Conservation (phyloP, 345 rosid genomes). For the Arabis hirsuta region DNA sequence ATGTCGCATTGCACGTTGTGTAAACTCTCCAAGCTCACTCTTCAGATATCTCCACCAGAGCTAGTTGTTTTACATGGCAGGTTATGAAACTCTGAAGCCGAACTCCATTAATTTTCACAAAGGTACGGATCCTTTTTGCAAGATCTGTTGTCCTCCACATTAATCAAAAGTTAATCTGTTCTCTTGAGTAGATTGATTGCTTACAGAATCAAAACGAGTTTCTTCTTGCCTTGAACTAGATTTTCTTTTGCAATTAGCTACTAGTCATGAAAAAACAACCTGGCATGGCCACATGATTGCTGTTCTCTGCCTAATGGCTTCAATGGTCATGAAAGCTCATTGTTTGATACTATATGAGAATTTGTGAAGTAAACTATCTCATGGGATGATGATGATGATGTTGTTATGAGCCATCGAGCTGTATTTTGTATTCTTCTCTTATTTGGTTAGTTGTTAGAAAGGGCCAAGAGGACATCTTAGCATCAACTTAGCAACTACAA, state of each 20-base stretch:
- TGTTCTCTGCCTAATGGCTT: neutral
- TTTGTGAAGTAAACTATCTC: neutral
- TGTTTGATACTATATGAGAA: neutral
- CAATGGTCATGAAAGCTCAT: neutral
- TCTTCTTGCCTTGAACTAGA: neutral
- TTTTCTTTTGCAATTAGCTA: neutral
- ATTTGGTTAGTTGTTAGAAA: constrained; percentile 10
- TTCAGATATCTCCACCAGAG: constrained; percentile 13
- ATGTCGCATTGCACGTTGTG: neutral
- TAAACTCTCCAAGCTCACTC: constrained; percentile 20
- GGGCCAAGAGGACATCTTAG: neutral
- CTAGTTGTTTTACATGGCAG: constrained; percentile 7
- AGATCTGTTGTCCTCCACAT: constrained; percentile 6
- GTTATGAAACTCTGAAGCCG: neutral
- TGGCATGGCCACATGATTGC: constrained; percentile 3
- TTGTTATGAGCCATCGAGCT: neutral
- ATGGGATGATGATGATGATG: constrained; percentile 18
- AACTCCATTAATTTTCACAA: neutral
- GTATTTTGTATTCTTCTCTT: neutral
- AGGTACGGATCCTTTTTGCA: constrained; percentile 20
- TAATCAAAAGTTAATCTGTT: neutral
- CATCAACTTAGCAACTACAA: constrained; percentile 11
- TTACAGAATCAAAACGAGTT: constrained; percentile 13
- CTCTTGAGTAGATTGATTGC: neutral
- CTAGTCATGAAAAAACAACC: neutral